Evolutionary conservation across 441 rosid species (phyloP), one percentile per base, ranked within the genome.

Genomic region (Corymbia citriodora): DNA sequence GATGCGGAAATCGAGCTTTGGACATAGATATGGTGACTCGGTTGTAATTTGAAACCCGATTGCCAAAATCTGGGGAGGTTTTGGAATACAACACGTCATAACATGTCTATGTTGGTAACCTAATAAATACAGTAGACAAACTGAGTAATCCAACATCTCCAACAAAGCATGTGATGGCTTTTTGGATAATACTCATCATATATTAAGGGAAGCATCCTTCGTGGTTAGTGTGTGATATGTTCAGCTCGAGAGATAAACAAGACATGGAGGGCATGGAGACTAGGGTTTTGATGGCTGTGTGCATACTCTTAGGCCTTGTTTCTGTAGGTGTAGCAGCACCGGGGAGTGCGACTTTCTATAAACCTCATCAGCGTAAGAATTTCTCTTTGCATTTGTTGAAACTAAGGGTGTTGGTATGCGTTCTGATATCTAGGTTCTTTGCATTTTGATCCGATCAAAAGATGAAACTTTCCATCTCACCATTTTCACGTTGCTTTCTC

Each of bases 271-370:
- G 17, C 27, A 50, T 13, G 55, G 27, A 63, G 61, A 52, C 29
- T 29, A 27, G 88, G 29, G 65, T 12, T 55, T 45, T 91, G 90
- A 31, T 65, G 40, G 12, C 79, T 19, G 29, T 61, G 23, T 53
- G 88, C 52, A 70, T 88, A 36, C 53, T 90, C 88, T 33, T 61
- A 18, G 36, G 90, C 88, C 88, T 90, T 17, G 54, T 61, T 21
- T 81, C 90, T 10, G 87, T 52, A 36, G 90, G 90, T 81, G 88
- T 65, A 19, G 88, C 90, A 36, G 65, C 85, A 18, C 61, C 88
- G 9, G 90, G 91, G 36, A 90, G 48, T 31, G 90, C 88, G 17
- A 88, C 91, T 88, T 90, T 31, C 91, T 90, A 90, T 36, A 85
- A 55, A 2, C 81, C 53, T 81, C 85, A 90, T 81, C 68, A 59